Evolutionary conservation across 768 basidiomycete genomes (phyloP).

Genomic region (Pleurotus cornucopiae): DNA sequence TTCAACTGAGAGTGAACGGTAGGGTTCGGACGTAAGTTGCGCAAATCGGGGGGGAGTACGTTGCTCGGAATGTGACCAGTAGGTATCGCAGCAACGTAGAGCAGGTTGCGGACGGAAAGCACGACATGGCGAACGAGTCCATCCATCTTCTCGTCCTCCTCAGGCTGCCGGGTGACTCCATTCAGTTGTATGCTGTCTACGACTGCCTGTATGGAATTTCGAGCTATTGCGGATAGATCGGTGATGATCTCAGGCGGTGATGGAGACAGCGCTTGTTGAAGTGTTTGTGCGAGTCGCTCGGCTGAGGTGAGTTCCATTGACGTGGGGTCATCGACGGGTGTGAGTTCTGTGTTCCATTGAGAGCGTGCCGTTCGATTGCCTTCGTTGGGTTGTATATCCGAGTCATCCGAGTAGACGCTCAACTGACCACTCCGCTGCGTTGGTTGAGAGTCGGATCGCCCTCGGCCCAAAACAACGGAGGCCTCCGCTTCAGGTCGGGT

Average conservation of each 20-base stretch:
- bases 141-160: conserved; percentile 59
- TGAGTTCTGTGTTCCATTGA: conserved; percentile 19
- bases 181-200: conserved; percentile 53
- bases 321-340: neutral
- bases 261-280: conserved; percentile 58
- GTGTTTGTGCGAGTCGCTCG: conserved; percentile 60
- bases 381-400: conserved; percentile 58
- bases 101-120: conserved; percentile 69
- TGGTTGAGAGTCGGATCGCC: conserved; percentile 14
- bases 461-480: neutral
- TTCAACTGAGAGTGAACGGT: conserved; percentile 61
- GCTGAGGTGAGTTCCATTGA: conserved; percentile 54
- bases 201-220: conserved; percentile 59
- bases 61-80: conserved; percentile 57
- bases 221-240: conserved; percentile 56
- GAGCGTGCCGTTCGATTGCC: conserved; percentile 19
- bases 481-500: conserved; percentile 48
- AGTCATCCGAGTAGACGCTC: conserved; percentile 79
- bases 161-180: conserved; percentile 39
- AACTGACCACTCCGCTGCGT: conserved; percentile 32
- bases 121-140: conserved; percentile 60
- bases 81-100: conserved; percentile 62
- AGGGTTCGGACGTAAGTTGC: conserved; percentile 38
- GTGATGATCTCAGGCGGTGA: conserved; percentile 54
- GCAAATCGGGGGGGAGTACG: conserved; percentile 45